Conservation (phyloP, 106 monocot genomes). For the Dioscorea alata region DNA sequence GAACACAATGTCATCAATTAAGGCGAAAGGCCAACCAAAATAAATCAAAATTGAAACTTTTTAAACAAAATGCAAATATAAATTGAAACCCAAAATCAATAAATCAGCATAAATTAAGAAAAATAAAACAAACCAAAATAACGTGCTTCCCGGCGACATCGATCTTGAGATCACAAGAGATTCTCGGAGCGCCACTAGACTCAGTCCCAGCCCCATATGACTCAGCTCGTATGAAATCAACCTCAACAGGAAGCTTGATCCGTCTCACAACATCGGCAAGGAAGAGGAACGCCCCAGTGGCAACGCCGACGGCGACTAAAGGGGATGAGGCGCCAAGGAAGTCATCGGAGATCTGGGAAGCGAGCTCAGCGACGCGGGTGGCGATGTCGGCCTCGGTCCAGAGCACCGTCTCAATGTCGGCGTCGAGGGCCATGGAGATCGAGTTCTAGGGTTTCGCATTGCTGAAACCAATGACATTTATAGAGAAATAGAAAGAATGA, state of each 20-base stretch:
- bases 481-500: too few relatives aligned
- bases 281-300: constrained; percentile 86
- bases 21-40: too few relatives aligned
- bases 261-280: constrained; percentile 70
- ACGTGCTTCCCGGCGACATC: constrained; percentile 82
- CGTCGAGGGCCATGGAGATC: constrained; percentile 27
- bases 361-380: constrained; percentile 54
- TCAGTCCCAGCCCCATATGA: constrained; percentile 76
- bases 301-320: constrained; percentile 62
- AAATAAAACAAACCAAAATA: constrained; percentile 39
- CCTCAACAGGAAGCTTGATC: constrained; percentile 41
- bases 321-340: constrained; percentile 12
- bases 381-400: constrained; percentile 67
- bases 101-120: not conserved
- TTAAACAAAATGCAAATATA: too few relatives aligned
- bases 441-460: not conserved
- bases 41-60: too few relatives aligned
- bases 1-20: too few relatives aligned
- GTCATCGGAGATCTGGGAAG: constrained; percentile 42
- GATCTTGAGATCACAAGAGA: constrained; percentile 71
- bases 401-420: constrained; percentile 61
- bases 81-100: not conserved
- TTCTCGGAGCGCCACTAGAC: constrained; percentile 51
- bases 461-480: not conserved
- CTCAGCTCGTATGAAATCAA: constrained; percentile 80